These are phyloP conservation scores for Phytophthora hybrid DNA, from an alignment of 352 stramenopile genomes.

Conservation along the genomic window DNA sequence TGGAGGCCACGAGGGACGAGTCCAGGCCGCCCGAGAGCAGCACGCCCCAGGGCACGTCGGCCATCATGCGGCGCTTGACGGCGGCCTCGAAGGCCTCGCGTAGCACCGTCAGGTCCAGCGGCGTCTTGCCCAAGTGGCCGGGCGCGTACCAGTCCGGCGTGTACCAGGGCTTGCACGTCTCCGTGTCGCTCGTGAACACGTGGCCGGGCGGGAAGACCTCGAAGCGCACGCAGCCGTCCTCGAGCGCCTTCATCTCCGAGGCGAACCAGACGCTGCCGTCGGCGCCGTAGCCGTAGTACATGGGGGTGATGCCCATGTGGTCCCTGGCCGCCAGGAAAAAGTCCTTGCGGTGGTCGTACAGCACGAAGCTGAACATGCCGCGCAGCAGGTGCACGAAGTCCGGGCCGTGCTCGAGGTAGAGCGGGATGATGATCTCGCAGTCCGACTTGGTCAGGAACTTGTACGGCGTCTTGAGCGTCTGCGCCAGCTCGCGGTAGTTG, in stretches of 20 bases:
- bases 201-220: slow-evolving; percentile 93
- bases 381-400: slow-evolving; percentile 93
- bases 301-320: slow-evolving; percentile 98
- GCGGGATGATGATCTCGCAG: slow-evolving; percentile 98
- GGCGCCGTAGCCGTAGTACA: slow-evolving; percentile 98
- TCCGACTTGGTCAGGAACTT: slow-evolving; percentile 96
- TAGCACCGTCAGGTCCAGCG: slow-evolving; percentile 80
- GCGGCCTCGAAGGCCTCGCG: slow-evolving; percentile 94
- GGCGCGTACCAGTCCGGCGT: slow-evolving; percentile 93
- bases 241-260: slow-evolving; percentile 98
- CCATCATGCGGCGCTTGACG: slow-evolving; percentile 98
- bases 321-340: slow-evolving; percentile 96
- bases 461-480: slow-evolving; percentile 89
- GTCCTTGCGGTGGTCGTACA: slow-evolving; percentile 96
- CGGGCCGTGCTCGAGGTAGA: slow-evolving; percentile 94
- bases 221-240: slow-evolving; percentile 86
- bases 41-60: slow-evolving; percentile 98
- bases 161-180: slow-evolving; percentile 96
- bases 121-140: slow-evolving; percentile 65
- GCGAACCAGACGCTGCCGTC: slow-evolving; percentile 97
- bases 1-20: slow-evolving; percentile 97
- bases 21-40: slow-evolving; percentile 98
- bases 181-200: slow-evolving; percentile 86
- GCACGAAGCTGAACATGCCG: slow-evolving; percentile 99
- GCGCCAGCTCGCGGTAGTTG: slow-evolving; percentile 98